Conservation (phyloP, 768 basidiomycete genomes). For the Lentinula sp. region DNA sequence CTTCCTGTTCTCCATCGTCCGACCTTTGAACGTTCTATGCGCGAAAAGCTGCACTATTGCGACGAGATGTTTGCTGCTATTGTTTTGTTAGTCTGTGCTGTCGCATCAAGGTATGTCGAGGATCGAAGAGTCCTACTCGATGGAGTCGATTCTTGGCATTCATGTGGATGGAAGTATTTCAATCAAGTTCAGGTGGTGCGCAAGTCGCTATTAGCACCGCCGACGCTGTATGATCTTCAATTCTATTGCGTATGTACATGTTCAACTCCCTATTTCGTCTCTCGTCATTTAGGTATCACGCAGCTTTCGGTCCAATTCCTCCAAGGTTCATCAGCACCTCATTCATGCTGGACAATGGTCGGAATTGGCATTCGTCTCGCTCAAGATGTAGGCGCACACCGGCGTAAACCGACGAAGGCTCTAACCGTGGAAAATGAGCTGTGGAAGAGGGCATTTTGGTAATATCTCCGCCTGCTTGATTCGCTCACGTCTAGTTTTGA, state of each 20-base stretch:
- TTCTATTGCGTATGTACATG: constrained; percentile 42
- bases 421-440: constrained; percentile 9
- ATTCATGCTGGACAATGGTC: constrained; percentile 63
- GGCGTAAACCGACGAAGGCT: constrained; percentile 18
- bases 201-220: constrained; percentile 56
- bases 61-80: constrained; percentile 50
- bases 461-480: neutral
- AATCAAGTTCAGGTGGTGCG: constrained; percentile 63
- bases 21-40: constrained; percentile 50
- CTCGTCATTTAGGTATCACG: neutral
- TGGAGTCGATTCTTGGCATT: constrained; percentile 30
- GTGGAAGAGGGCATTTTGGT: constrained; percentile 14
- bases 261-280: neutral
- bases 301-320: constrained; percentile 52
- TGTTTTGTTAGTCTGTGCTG: constrained; percentile 67
- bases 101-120: constrained; percentile 51
- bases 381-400: constrained; percentile 49
- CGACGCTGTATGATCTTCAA: constrained; percentile 72
- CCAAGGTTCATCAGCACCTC: constrained; percentile 52
- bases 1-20: constrained; percentile 70
- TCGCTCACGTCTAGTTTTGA: neutral
- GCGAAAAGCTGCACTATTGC: constrained; percentile 40
- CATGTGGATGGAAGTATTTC: constrained; percentile 62
- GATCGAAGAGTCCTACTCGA: constrained; percentile 50
- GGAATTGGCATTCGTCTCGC: constrained; percentile 48